Evolutionary conservation across 2,329 filamentous ascomycete species (phyloP), one percentile per base, ranked within the genome.

Genomic region (Coniochaeta pulveracea): DNA sequence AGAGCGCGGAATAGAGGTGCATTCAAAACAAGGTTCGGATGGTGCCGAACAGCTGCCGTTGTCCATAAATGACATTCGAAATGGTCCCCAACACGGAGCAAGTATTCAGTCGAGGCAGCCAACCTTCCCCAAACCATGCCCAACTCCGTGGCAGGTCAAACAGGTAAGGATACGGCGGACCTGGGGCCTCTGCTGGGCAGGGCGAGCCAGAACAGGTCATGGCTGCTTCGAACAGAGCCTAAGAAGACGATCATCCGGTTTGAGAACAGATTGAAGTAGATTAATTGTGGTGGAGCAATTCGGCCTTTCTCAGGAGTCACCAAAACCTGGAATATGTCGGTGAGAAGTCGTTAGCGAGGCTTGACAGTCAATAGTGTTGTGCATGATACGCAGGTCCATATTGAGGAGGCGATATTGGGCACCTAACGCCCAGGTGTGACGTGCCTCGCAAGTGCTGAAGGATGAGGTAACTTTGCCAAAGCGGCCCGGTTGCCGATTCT

Each of bases 401-500:
- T 29, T n/a, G n/a, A n/a, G n/a, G n/a, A n/a, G n/a, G n/a, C 26
- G 28, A 31, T 31, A 31, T 31, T 31, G 28, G 11, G n/a, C 21
- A 23, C 8, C 21, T 6, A 5, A 11, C 6, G 10, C 5, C 10
- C 16, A 29, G 26, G 18, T 8, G 7, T 19, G n/a, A 19, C 27
- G 12, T 6, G 4, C 12, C 6, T 16, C 27, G 27, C 17, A 19
- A 29, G n/a, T n/a, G n/a, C n/a, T n/a, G n/a, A n/a, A n/a, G n/a
- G n/a, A n/a, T n/a, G n/a, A 26, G 21, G 35, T 24, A 34, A 37
- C 37, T 40, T 29, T 38, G 39, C 36, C 41, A 44, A 38, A 47
- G 47, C 55, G 55, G 53, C 44, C 54, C 54, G 54, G 43, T 44
- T 46, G 50, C 50, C 52, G 48, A 55, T 49, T 50, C 52, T 54